These are phyloP conservation scores for Suillus discolor DNA, from an alignment of 768 basidiomycete species.

Conservation along the genomic window DNA sequence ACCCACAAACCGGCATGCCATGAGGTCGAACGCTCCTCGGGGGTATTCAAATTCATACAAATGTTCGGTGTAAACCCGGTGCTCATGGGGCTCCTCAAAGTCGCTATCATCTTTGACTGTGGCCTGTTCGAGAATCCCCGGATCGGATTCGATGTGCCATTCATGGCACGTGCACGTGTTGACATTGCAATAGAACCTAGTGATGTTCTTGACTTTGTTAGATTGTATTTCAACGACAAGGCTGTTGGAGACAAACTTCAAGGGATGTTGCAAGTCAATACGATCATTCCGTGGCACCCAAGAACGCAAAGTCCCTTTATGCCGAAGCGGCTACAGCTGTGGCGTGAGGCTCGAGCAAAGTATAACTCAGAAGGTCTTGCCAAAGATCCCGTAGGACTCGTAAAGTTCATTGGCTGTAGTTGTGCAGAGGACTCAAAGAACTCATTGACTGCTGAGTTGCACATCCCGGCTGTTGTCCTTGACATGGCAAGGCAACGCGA, in stretches of 20 bases:
- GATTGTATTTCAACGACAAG: slow-evolving; percentile 13
- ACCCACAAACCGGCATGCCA: slow-evolving; percentile 17
- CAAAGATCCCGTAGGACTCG: slow-evolving; percentile 13
- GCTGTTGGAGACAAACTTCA: slow-evolving; percentile 11
- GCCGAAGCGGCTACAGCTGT: slow-evolving; percentile 9
- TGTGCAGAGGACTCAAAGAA: slow-evolving; percentile 15
- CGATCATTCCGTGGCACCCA: not conserved
- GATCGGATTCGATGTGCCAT: slow-evolving; percentile 18
- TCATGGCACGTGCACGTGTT: slow-evolving; percentile 15
- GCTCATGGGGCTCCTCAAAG: slow-evolving; percentile 12
- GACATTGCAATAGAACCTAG: slow-evolving; percentile 20
- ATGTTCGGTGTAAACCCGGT: slow-evolving; percentile 12
- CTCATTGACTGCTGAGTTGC: slow-evolving; percentile 11
- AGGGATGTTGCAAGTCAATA: slow-evolving; percentile 20
- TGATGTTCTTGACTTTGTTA: slow-evolving; percentile 4
- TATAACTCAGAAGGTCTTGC: not conserved
- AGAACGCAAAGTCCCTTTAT: slow-evolving; percentile 9
- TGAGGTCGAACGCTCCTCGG: slow-evolving; percentile 16
- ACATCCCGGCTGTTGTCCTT: slow-evolving; percentile 2
- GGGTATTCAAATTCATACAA: slow-evolving; percentile 17
- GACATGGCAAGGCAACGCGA: slow-evolving; percentile 13
- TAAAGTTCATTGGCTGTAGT: slow-evolving; percentile 21
- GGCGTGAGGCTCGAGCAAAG: slow-evolving; percentile 10
- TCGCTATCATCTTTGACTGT: slow-evolving; percentile 16
- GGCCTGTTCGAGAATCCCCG: slow-evolving; percentile 11